Conservation (phyloP, 495 filamentous ascomycete species). For the Trichoderma erinaceum region DNA sequence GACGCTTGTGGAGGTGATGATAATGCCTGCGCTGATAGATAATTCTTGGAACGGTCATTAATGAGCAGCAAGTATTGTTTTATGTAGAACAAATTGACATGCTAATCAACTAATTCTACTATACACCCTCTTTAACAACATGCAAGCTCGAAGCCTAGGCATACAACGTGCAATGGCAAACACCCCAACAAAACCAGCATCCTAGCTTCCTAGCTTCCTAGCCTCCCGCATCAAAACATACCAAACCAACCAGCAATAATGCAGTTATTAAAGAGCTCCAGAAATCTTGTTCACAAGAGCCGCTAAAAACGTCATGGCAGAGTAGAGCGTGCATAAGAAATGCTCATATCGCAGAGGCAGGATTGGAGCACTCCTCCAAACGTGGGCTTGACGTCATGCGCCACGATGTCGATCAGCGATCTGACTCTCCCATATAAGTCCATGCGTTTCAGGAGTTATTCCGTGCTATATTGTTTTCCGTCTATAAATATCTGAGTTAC, state of each 20-base stretch:
- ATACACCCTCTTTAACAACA: neutral
- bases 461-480: neutral
- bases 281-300: neutral
- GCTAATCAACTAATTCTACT: neutral
- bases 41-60: too few species aligned
- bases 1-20: too few species aligned
- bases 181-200: neutral
- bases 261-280: neutral
- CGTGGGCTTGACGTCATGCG: constrained; percentile 9
- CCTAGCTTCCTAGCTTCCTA: neutral
- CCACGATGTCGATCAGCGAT: constrained; percentile 5
- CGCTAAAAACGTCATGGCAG: constrained; percentile 3
- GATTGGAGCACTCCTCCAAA: neutral
- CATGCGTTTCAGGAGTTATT: neutral
- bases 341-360: neutral
- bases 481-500: neutral
- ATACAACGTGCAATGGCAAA: neutral
- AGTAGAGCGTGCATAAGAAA: neutral
- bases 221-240: neutral
- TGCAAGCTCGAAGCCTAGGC: neutral
- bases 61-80: too few species aligned
- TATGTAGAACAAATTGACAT: too few species aligned
- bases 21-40: too few species aligned
- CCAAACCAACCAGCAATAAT: neutral
- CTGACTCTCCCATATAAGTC: neutral